Percentiles rank a stretch among this genome's conserved stretches.
phyloP scores from a whole-genome alignment of 345 rosid species.

The Chamaenerion angustifolium region DNA sequence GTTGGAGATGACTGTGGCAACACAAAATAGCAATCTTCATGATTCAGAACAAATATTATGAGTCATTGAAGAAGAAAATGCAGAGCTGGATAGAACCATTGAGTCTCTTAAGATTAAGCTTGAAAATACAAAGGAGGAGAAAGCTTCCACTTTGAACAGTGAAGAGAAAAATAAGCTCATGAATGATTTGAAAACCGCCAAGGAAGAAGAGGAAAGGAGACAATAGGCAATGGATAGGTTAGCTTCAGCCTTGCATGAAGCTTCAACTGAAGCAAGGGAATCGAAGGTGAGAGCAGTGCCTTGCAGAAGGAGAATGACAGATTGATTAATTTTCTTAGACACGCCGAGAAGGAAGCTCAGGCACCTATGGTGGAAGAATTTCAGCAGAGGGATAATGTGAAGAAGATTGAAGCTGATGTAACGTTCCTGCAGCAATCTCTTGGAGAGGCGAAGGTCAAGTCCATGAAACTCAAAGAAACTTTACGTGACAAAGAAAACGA shows the following conservation, averaged over 20 bases:
- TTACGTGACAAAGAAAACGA: conserved; percentile 73
- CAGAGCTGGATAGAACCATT: conserved; percentile 27
- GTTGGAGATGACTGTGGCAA: conserved; percentile 55
- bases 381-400: conserved; percentile 49
- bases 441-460: conserved; percentile 51
- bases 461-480: conserved; percentile 62
- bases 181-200: no score
- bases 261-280: no score
- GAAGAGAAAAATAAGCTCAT: conserved; percentile 72
- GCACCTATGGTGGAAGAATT: conserved; percentile 60
- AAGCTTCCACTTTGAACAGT: conserved; percentile 46
- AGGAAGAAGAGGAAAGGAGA: no score
- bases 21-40: conserved; percentile 57
- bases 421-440: conserved; percentile 63
- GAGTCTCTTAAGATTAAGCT: conserved; percentile 46
- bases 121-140: conserved; percentile 55
- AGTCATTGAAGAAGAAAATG: conserved; percentile 34
- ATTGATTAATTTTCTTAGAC: conserved; percentile 52
- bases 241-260: no score
- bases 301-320: no score
- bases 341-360: conserved; percentile 60
- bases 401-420: conserved; percentile 77
- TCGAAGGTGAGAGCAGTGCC: no score
- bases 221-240: no score
- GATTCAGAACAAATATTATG: conserved; percentile 30